Evolutionary conservation across 2,329 filamentous ascomycete genomes (phyloP).

Genomic region (Xylariaceae sp.): DNA sequence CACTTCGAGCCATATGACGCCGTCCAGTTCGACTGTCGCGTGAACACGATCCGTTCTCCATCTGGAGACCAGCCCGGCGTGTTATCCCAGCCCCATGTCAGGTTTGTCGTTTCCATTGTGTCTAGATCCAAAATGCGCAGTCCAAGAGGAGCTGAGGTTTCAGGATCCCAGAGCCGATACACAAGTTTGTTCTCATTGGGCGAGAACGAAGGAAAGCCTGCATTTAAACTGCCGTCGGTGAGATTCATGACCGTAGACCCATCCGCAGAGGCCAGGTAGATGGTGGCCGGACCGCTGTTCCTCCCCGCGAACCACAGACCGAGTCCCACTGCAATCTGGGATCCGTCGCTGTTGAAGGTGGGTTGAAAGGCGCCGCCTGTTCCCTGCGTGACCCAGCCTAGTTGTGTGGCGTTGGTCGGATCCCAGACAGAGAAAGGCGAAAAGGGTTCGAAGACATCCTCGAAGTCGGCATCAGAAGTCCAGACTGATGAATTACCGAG

Average conservation of each 20-base stretch:
- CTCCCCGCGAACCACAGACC: conserved; percentile 40
- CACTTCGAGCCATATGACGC: not conserved
- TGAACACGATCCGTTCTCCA: conserved; percentile 23
- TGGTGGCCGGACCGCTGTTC: conserved; percentile 15
- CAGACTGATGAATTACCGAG: conserved; percentile 39
- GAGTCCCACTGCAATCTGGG: conserved; percentile 38
- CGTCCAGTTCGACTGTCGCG: conserved; percentile 1
- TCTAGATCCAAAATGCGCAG: conserved; percentile 34
- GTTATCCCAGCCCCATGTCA: conserved; percentile 40
- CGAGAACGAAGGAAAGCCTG: conserved; percentile 40
- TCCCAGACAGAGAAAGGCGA: not conserved
- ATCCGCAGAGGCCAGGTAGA: conserved; percentile 11
- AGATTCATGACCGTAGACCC: conserved; percentile 27
- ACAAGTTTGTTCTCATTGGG: conserved; percentile 36
- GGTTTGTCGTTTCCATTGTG: conserved; percentile 19
- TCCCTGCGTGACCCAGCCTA: conserved; percentile 15
- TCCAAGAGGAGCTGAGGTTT: conserved; percentile 23
- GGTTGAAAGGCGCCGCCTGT: conserved; percentile 40
- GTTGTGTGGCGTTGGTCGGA: not conserved
- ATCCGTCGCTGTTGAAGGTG: conserved; percentile 36
- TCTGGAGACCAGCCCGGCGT: conserved; percentile 39
- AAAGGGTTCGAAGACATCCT: conserved; percentile 15
- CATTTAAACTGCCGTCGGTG: conserved; percentile 33
- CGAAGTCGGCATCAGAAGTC: conserved; percentile 30
- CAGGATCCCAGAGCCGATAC: conserved; percentile 29